Base-by-base conservation (phyloP, 1,139 yeast genomes). In the Torulaspora pretoriensis region DNA sequence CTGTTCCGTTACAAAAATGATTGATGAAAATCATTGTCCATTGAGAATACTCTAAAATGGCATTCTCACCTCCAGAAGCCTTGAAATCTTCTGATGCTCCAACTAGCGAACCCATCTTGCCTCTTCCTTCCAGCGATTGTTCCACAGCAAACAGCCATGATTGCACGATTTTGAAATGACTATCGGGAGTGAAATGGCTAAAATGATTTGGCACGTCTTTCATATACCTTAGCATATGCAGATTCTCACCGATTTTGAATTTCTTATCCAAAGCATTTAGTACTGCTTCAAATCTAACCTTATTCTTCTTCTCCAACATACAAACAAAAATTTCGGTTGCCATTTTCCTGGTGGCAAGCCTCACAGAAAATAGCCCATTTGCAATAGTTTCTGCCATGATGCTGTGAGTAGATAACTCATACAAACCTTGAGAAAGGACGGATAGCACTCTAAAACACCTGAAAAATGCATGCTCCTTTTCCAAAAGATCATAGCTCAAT, bases 11-110 rank as follows among this genome's bases (percentile, higher is more conserved):
- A 17, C 89, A 79, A 19, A 92, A 74, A 3, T 86, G 78, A 62
- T 84, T 84, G 41, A 90, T 76, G 48, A 92, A 74, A 31, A 88
- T 71, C 75, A 90, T 74, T 0, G 96, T 83, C 13, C 90, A 78
- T 40, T 83, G 71, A 28, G 92, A 81, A 64, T 90, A 92, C 51
- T 90, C 97, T 55, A 81, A 69, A 24, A 92, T 73, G 43, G 84
- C 80, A 52, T 78, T 80, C 59, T 89, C 96, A 34, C 82, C 76
- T 17, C 70, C 71, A 12, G 61, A 52, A 10, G 78, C 70, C 50
- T 81, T 80, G 45, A 81, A 73, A 54, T 92, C 97, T n/a, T 84
- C 95, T 50, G 90, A 82, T 1, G 97, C 96, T 1, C 97, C 97
- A 7, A 92, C 97, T 55, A 83, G 68, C 0, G 96, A 86, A 12